Percentiles rank a stretch among this genome's conserved stretches.
phyloP scores from a whole-genome alignment of 2,329 filamentous ascomycete species.

The Triangularia setosa region DNA sequence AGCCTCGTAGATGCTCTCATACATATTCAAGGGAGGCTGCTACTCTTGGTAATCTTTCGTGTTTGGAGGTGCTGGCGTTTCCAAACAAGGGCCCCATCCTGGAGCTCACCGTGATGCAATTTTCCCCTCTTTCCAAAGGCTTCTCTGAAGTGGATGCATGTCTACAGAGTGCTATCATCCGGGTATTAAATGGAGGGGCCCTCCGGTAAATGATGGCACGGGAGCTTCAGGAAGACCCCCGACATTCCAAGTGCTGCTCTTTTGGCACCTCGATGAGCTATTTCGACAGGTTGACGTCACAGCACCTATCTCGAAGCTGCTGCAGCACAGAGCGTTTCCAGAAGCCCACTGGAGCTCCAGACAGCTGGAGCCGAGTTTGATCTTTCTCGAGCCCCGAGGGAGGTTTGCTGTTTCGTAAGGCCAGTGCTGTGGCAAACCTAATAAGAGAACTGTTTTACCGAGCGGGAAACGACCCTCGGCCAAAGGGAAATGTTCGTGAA shows the following conservation, averaged over 20 bases:
- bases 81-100: neutral
- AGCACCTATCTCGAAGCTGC: neutral
- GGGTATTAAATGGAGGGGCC: neutral
- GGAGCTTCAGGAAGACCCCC: neutral
- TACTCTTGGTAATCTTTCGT: neutral
- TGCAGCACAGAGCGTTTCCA: neutral
- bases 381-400: no score
- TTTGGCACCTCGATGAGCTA: neutral
- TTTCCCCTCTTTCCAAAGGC: neutral
- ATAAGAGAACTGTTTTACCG: neutral
- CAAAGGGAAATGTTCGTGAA: neutral
- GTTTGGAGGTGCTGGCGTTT: neutral
- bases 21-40: neutral
- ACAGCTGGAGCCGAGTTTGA: neutral
- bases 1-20: neutral
- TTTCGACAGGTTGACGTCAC: conserved; percentile 5
- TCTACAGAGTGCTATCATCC: neutral
- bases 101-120: neutral
- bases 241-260: neutral
- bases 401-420: neutral
- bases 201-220: neutral
- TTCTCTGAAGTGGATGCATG: neutral
- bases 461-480: neutral
- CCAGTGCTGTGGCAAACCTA: neutral
- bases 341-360: neutral